Conservation (phyloP, 768 basidiomycete species). For the Trametes punicea region DNA sequence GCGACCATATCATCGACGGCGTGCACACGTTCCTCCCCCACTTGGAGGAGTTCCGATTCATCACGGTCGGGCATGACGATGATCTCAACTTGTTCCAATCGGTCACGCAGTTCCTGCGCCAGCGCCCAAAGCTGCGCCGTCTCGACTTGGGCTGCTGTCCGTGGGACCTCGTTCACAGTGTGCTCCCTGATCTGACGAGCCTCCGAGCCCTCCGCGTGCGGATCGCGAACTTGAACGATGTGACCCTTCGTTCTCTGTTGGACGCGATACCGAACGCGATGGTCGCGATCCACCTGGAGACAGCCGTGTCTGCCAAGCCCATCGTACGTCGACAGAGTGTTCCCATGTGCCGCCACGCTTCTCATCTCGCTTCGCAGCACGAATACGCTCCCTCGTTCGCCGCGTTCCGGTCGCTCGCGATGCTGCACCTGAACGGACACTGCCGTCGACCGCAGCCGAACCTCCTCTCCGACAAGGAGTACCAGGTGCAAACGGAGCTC, state of each 20-base stretch:
- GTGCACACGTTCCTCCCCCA: slow-evolving; percentile 60
- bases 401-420: slow-evolving; percentile 47
- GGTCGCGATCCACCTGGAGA: slow-evolving; percentile 52
- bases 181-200: slow-evolving; percentile 49
- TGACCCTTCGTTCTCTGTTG: slow-evolving; percentile 32
- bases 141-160: slow-evolving; percentile 66
- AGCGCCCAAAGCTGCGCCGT: slow-evolving; percentile 45
- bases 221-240: slow-evolving; percentile 47
- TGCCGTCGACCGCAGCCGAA: slow-evolving; percentile 53
- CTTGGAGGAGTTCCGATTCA: slow-evolving; percentile 59
- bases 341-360: background rate
- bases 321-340: slow-evolving; percentile 37
- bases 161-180: slow-evolving; percentile 52
- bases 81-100: slow-evolving; percentile 48
- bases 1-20: slow-evolving; percentile 57
- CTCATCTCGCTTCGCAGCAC: slow-evolving; percentile 35
- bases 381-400: slow-evolving; percentile 49
- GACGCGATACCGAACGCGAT: slow-evolving; percentile 38
- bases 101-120: slow-evolving; percentile 51
- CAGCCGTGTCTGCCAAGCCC: slow-evolving; percentile 46
- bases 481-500: slow-evolving; percentile 50
- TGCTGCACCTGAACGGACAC: slow-evolving; percentile 56
- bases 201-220: slow-evolving; percentile 57
- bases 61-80: slow-evolving; percentile 62
- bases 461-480: slow-evolving; percentile 57